Conservation (phyloP, 2,329 filamentous ascomycete species). For the Fusarium sp. region DNA sequence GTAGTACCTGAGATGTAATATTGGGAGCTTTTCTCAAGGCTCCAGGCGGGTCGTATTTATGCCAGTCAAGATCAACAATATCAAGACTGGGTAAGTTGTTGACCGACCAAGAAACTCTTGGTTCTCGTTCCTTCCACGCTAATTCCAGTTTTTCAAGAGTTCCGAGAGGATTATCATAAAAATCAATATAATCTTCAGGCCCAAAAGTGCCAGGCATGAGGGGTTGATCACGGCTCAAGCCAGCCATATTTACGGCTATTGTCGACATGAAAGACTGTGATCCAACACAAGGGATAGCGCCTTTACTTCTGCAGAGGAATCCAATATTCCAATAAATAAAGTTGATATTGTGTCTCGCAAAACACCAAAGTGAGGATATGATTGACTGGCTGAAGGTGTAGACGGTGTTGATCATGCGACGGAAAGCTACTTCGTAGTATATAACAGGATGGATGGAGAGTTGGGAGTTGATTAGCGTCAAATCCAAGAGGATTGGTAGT, state of each 20-base stretch:
- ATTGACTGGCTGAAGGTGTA: conserved; percentile 4
- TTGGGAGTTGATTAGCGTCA: not conserved
- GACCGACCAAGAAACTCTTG: conserved; percentile 37
- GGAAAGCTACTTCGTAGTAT: conserved; percentile 14
- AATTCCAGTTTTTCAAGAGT: conserved; percentile 45
- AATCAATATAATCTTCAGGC: conserved; percentile 51
- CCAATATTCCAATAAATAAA: not conserved
- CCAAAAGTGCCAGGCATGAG: conserved; percentile 51
- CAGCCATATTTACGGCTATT: conserved; percentile 16
- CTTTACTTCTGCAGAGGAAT: not conserved
- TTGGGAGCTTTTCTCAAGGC: conserved; percentile 57
- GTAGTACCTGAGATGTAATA: conserved; percentile 57
- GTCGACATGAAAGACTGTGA: not conserved
- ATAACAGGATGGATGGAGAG: conserved; percentile 18
- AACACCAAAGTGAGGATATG: conserved; percentile 1
- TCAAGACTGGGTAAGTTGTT: conserved; percentile 47
- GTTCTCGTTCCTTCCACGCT: conserved; percentile 40
- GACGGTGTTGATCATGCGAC: conserved; percentile 21
- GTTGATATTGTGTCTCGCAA: not conserved
- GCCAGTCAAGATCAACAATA: conserved; percentile 58
- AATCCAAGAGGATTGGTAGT: not conserved
- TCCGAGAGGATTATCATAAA: conserved; percentile 50
- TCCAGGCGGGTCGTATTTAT: conserved; percentile 61
- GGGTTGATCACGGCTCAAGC: conserved; percentile 31
- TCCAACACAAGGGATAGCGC: not conserved